Percentiles rank a stretch among this genome's conserved stretches.
Evolutionary conservation across 345 rosid genomes (phyloP).

Genomic region (Heritiera fomes): DNA sequence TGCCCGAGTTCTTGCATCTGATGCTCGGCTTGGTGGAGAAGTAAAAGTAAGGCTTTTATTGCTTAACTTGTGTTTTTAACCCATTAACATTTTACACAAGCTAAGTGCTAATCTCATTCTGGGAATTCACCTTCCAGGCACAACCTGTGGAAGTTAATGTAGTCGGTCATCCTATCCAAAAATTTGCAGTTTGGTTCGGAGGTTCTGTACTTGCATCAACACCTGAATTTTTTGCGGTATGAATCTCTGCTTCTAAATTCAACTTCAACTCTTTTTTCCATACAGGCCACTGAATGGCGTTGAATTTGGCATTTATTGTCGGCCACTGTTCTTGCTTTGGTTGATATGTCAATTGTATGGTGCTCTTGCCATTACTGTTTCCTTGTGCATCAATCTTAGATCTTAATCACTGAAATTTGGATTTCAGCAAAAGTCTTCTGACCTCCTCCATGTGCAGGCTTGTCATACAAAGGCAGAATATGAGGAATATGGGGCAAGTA

Average conservation of each 20-base stretch:
- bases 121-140: constrained; percentile 42
- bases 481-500: constrained; percentile 94
- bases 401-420: neutral
- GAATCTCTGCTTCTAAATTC: constrained; percentile 21
- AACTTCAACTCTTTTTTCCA: neutral
- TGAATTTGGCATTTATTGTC: neutral
- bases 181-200: constrained; percentile 98
- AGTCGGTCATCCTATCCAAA: constrained; percentile 92
- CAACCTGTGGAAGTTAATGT: constrained; percentile 96
- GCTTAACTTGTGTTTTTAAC: neutral
- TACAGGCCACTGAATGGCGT: neutral
- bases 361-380: neutral
- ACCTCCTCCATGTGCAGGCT: constrained; percentile 50
- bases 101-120: neutral
- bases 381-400: neutral
- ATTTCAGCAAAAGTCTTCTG: neutral
- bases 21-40: constrained; percentile 74
- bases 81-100: neutral
- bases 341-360: neutral
- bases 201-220: constrained; percentile 99
- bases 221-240: constrained; percentile 89
- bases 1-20: constrained; percentile 80
- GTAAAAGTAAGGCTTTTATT: constrained; percentile 50
- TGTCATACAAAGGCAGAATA: constrained; percentile 98
- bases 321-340: neutral